Evolutionary conservation across 2,329 filamentous ascomycete genomes (phyloP).

Genomic region (Claviceps africana): DNA sequence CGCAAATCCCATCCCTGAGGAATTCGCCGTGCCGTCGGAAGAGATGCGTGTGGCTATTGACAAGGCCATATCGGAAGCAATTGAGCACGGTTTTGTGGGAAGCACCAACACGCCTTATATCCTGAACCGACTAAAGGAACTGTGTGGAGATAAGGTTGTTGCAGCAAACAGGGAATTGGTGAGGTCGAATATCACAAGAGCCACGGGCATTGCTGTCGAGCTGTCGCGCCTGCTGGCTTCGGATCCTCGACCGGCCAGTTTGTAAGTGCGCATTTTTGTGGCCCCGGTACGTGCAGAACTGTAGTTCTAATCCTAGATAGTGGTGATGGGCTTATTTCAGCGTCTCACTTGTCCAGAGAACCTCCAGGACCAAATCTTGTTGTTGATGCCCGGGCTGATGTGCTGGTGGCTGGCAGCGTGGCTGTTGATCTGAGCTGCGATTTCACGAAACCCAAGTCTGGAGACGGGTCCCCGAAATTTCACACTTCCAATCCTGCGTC

Average conservation of each 20-base stretch:
- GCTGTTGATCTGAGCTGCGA: constrained; percentile 83
- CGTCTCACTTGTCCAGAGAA: not conserved
- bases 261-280: constrained; percentile 21
- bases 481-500: constrained; percentile 77
- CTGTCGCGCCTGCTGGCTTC: constrained; percentile 30
- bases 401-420: constrained; percentile 84
- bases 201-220: constrained; percentile 40
- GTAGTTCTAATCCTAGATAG: constrained; percentile 24
- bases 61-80: constrained; percentile 50
- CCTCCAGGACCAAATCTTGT: constrained; percentile 3
- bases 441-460: constrained; percentile 28
- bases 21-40: constrained; percentile 52
- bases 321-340: constrained; percentile 10
- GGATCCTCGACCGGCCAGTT: constrained; percentile 16
- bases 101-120: constrained; percentile 77
- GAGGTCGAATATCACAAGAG: constrained; percentile 37
- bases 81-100: constrained; percentile 52
- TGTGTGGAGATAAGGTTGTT: constrained; percentile 59
- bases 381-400: constrained; percentile 32
- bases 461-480: constrained; percentile 31
- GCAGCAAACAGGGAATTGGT: constrained; percentile 57
- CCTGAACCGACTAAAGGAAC: constrained; percentile 61
- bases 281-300: constrained; percentile 3
- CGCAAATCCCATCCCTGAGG: constrained; percentile 71
- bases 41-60: constrained; percentile 60